Evolutionary conservation across 2,329 filamentous ascomycete genomes (phyloP).

Genomic region (Capronia coronata): DNA sequence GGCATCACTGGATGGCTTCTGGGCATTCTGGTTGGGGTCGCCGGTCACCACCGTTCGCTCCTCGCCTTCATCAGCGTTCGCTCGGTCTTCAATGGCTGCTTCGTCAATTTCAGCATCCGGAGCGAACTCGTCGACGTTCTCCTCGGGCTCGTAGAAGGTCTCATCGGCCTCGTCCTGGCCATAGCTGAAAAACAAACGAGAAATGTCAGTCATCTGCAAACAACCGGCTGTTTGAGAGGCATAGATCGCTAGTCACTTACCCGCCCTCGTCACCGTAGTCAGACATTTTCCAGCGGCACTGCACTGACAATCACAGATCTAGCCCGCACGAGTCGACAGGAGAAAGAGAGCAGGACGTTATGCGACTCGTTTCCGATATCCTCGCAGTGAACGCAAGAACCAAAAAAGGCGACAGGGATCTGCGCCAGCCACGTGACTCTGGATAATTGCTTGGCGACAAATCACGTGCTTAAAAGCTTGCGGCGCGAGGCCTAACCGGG

Average conservation of each 20-base stretch:
- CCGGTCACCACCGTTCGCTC: constrained; percentile 41
- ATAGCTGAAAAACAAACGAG: constrained; percentile 17
- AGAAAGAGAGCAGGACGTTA: background rate
- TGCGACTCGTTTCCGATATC: background rate
- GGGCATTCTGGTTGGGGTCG: constrained; percentile 39
- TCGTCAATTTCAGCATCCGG: constrained; percentile 43
- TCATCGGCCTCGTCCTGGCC: constrained; percentile 27
- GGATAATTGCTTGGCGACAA: background rate
- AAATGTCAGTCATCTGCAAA: constrained; percentile 11
- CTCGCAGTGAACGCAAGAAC: background rate
- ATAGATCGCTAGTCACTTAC: constrained; percentile 43
- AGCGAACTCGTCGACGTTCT: constrained; percentile 53
- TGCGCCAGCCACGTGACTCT: background rate
- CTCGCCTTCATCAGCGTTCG: constrained; percentile 48
- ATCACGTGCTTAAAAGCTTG: background rate
- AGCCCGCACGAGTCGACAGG: background rate
- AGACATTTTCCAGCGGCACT: constrained; percentile 51
- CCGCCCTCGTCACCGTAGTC: constrained; percentile 64
- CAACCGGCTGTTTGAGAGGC: background rate
- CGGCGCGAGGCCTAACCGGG: background rate
- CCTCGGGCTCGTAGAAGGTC: constrained; percentile 52
- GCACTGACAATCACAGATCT: background rate
- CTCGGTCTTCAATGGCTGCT: constrained; percentile 49
- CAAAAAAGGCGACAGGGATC: background rate
- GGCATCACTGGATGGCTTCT: constrained; percentile 52